Conservation (phyloP, 148 eudicot genomes). For the Persicaria maculosa region DNA sequence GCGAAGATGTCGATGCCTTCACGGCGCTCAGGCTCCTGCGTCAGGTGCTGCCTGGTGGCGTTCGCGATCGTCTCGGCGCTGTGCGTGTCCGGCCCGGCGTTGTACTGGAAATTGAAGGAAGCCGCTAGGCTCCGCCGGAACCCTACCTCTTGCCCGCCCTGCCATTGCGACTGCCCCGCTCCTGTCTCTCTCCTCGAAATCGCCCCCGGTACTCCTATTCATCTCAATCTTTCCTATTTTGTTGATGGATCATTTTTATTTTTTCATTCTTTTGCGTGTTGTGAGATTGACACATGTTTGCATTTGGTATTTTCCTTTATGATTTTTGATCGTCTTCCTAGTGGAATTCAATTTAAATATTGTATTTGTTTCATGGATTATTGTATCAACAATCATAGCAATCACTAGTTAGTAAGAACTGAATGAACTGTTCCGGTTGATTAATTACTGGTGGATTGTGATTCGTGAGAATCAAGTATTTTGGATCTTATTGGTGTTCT, state of each 20-base stretch:
- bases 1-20: constrained; percentile 15
- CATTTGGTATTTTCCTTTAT: no score
- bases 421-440: neutral
- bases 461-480: no score
- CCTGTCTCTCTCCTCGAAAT: constrained; percentile 38
- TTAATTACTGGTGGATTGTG: no score
- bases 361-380: neutral
- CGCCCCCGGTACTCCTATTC: constrained; percentile 30
- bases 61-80: constrained; percentile 30
- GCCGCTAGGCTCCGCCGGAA: constrained; percentile 22
- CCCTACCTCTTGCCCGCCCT: constrained; percentile 30
- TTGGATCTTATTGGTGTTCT: no score
- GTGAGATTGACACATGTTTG: no score
- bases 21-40: constrained; percentile 24
- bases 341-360: neutral
- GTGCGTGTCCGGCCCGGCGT: constrained; percentile 31
- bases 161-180: constrained; percentile 48
- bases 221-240: neutral
- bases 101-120: constrained; percentile 38
- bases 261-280: no score
- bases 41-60: constrained; percentile 28
- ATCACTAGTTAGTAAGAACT: neutral
- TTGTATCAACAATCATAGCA: neutral
- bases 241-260: neutral
- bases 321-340: neutral